These are phyloP conservation scores for Pythium monospermum DNA, from an alignment of 352 stramenopile species.

Conservation along the genomic window DNA sequence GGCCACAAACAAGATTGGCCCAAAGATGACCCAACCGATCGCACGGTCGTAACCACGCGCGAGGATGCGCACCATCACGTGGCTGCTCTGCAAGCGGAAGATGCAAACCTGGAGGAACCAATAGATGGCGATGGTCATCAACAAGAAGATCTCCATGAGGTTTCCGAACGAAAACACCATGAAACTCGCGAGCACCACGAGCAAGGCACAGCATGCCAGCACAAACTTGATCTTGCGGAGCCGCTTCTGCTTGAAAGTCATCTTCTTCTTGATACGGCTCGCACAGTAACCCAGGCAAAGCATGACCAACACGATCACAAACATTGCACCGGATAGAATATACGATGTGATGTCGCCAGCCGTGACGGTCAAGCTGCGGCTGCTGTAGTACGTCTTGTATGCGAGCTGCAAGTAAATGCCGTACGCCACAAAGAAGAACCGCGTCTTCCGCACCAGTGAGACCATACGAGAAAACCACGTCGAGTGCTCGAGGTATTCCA, in stretches of 20 bases:
- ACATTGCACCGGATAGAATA: conserved; percentile 21
- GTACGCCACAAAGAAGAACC: conserved; percentile 65
- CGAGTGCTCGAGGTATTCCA: conserved; percentile 77
- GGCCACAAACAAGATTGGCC: conserved; percentile 32
- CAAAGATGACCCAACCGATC: conserved; percentile 34
- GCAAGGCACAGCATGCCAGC: conserved; percentile 21
- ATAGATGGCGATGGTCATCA: conserved; percentile 22
- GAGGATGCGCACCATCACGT: conserved; percentile 24
- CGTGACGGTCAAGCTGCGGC: conserved; percentile 3
- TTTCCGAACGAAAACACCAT: conserved; percentile 25
- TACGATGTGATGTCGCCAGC: conserved; percentile 18
- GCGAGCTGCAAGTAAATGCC: conserved; percentile 79
- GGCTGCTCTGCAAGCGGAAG: conserved; percentile 20
- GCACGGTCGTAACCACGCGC: conserved; percentile 24
- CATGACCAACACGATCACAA: conserved; percentile 24
- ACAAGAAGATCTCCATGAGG: conserved; percentile 26
- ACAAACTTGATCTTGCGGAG: conserved; percentile 36
- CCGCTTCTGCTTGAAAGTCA: conserved; percentile 31
- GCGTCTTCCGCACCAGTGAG: conserved; percentile 62
- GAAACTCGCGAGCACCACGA: conserved; percentile 20
- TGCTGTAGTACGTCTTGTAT: conserved; percentile 26
- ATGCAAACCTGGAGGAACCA: conserved; percentile 36
- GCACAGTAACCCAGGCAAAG: conserved; percentile 26
- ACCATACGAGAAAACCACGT: conserved; percentile 57
- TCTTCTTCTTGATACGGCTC: conserved; percentile 33